Base-by-base conservation (phyloP, 306 rosid genomes). In the Prosopis cineraria region DNA sequence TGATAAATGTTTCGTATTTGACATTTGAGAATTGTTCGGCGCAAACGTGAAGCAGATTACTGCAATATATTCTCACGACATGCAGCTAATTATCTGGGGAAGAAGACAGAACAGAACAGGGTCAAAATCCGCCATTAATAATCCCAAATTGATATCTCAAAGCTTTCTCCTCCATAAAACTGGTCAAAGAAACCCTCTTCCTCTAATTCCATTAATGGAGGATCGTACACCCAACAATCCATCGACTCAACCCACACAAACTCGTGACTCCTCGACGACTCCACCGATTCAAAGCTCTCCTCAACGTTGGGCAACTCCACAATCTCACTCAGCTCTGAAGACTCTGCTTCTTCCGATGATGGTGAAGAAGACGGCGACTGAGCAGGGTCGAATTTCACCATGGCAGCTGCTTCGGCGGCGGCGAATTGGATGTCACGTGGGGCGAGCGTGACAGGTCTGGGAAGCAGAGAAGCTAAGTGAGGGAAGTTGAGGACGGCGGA, bases 401-500 rank as follows among this genome's bases (percentile, higher is more conserved):
- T 83, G 73, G 87, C 75, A 1, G 90, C 90, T 0, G 90, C 90
- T 55, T 74, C 72, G 0, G 86, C 43, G 7, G 90, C 90, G 0
- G 90, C 86, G 7, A 62, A 72, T 69, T 84, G 90, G 12, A 87
- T 81, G 56, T 83, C 85, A 6, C 83, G 88, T 3, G 97, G 89
- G 9, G 56, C 29, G 4, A 70, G 37, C 10, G 97, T 87, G 30
- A 19, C 36, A 0, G 98, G 98, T 27, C 85, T 91, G 1, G 98
- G 98, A 0, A 93, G 81, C 79, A 84, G 12, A 29, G 72, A 68
- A 7, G 85, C 72, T 20, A 91, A 73, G 17, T 87, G 75, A 0
- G 98, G 98, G 19, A 91, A 93, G 53, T 93, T 93, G 17, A 93
- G 92, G 62, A 87, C 66, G 3, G 96, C 91, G 0, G 97, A 80